phyloP scores from a whole-genome alignment of 345 rosid genomes.

The thale cress (Arabidopsis thaliana) region TAIR10.1 NC_003074.8:22972001-22972500 shows the following conservation, averaged over 20 bases:
- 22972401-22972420: background rate
- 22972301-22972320: conserved; percentile 34
- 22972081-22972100: conserved; percentile 57
- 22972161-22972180: conserved; percentile 14
- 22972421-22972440: conserved; percentile 20
- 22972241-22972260: background rate
- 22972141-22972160: conserved; percentile 34
- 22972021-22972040: background rate
- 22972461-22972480: background rate
- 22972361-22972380: conserved; percentile 36
- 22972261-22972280: background rate
- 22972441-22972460: background rate
- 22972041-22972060: background rate
- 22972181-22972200: conserved; percentile 28
- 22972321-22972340: conserved; percentile 39
- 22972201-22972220: conserved; percentile 1
- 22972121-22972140: conserved; percentile 54
- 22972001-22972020: background rate
- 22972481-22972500: background rate
- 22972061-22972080: conserved; percentile 34
- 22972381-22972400: conserved; percentile 40
- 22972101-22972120: conserved; percentile 76
- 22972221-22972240: background rate
- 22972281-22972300: conserved; percentile 13
- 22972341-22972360: conserved; percentile 54